Evolutionary conservation across 208 protist genomes (phyloP), one percentile per base, ranked within the genome.

Genomic region (Acanthamoeba triangularis): DNA sequence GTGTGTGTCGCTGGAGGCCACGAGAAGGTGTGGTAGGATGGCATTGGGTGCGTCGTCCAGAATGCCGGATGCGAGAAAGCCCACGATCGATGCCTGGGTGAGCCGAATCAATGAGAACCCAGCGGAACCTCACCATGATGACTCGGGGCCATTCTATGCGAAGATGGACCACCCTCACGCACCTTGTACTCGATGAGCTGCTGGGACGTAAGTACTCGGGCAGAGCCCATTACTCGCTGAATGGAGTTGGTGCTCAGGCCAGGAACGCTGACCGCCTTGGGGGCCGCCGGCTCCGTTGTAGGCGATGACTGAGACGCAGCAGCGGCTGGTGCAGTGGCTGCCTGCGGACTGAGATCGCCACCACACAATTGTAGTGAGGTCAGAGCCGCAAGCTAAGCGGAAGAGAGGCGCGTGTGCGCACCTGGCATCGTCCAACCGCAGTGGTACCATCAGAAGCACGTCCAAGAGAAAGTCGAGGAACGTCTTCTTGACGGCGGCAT

Each of bases 1-100:
- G 33, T 93, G 88, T 37, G 56, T 78, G 35, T 93, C 88, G 41
- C 88, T 41, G n/a, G 88, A 93, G 30, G 88, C 88, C n/a, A 80
- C 63, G 30, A 93, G 49, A 49, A 93, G 69, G 35, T 93, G 88
- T 3, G 88, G 88, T 10, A 93, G 47, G 33, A 93, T 78, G 25
- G 52, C 20, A 20, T 93, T 93, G 41, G 88, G 65, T 59, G 76
- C 88, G 28, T 78, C 52, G 28, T 93, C 69, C 33, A 93, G 52
- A 11, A 93, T 35, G 25, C 88, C 88, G 20, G 88, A 93, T 35
- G 65, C 52, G 30, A 93, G 69, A 33, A 93, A 93, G 30, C 5
- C 25, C 23, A 93, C 69, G 41, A 93, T 93, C 14, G 88, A 93
- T 10, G 69, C 88, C 88, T 93, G 35, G 1, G 56, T 28, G 20